Conservation (phyloP, 192 early-diverging fungal genomes). For the Linnemannia exigua region DNA sequence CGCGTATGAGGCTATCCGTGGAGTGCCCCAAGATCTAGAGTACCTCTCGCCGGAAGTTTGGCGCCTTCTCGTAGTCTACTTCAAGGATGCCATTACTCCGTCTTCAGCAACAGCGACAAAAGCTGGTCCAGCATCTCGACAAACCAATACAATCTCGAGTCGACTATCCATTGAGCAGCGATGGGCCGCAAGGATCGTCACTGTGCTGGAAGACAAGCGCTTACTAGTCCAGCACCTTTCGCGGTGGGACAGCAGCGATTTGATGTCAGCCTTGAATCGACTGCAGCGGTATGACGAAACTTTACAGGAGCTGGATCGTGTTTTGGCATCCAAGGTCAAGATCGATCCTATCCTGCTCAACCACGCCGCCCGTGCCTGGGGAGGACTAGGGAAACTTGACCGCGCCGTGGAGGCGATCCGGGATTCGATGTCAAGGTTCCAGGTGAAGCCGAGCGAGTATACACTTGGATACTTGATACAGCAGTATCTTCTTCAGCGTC, state of each 20-base stretch:
- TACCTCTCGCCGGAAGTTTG: slow-evolving; percentile 19
- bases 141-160: background rate
- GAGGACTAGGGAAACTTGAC: slow-evolving; percentile 35
- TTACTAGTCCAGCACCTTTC: background rate
- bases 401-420: slow-evolving; percentile 21
- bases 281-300: slow-evolving; percentile 33
- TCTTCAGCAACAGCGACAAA: background rate
- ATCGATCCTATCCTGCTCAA: slow-evolving; percentile 44
- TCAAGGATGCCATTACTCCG: slow-evolving; percentile 16
- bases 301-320: slow-evolving; percentile 25
- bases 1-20: slow-evolving; percentile 34
- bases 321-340: background rate
- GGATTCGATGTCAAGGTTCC: background rate
- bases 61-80: slow-evolving; percentile 28
- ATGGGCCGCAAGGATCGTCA: slow-evolving; percentile 37
- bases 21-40: background rate
- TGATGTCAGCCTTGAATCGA: slow-evolving; percentile 43
- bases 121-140: background rate
- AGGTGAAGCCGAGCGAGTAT: slow-evolving; percentile 35
- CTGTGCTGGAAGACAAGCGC: slow-evolving; percentile 45
- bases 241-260: slow-evolving; percentile 41
- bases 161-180: background rate
- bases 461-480: slow-evolving; percentile 51
- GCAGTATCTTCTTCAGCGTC: slow-evolving; percentile 8
- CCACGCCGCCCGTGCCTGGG: slow-evolving; percentile 47